phyloP scores from a whole-genome alignment of 805 yeast species.

The Wickerhamiella cacticola region DNA sequence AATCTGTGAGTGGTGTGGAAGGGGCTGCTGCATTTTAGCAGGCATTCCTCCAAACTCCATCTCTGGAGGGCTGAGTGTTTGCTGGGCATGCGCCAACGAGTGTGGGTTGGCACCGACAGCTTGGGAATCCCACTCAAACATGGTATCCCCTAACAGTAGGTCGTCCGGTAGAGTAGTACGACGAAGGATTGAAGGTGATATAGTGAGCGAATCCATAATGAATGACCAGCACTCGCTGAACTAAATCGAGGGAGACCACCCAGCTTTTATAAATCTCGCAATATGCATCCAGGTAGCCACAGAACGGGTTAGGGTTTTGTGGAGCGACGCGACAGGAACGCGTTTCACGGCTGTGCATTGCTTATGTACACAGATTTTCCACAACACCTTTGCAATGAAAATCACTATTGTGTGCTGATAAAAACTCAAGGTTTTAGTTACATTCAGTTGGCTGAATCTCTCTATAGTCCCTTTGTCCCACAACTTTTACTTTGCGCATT shows the following conservation, averaged over 20 bases:
- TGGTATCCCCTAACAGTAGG: neutral
- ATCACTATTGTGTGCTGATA: no score
- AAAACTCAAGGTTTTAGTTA: no score
- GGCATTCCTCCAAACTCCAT: neutral
- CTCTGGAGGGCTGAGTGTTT: constrained; percentile 9
- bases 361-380: constrained; percentile 2
- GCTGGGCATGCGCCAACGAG: neutral
- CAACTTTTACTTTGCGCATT: neutral
- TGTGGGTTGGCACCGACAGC: neutral
- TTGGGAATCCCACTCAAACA: constrained; percentile 11
- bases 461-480: neutral
- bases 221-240: constrained; percentile 8
- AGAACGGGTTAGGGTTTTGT: constrained; percentile 8
- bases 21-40: neutral
- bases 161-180: constrained; percentile 3
- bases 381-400: neutral
- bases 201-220: constrained; percentile 12
- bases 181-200: constrained; percentile 9
- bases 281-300: constrained; percentile 9
- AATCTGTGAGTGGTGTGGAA: neutral
- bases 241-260: neutral
- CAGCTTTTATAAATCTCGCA: constrained; percentile 4
- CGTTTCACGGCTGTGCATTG: constrained; percentile 12
- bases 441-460: no score
- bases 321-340: constrained; percentile 9